Conservation (phyloP, 2,329 filamentous ascomycete genomes). For the Penicillium griseofulvum region DNA sequence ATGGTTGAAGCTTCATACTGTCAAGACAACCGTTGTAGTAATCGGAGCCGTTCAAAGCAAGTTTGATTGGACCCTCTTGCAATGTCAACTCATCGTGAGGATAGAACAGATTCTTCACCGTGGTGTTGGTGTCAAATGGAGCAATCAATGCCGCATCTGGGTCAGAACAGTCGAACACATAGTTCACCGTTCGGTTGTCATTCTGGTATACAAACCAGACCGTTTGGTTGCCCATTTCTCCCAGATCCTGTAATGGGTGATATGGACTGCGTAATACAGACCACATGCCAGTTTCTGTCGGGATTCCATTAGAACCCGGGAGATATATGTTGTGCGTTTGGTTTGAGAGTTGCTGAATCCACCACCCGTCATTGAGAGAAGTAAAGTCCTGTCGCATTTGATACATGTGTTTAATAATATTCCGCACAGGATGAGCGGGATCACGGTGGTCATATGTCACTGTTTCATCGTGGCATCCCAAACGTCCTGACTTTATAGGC, state of each 20-base stretch:
- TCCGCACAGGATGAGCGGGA: constrained; percentile 60
- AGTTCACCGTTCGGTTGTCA: constrained; percentile 50
- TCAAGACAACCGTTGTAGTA: constrained; percentile 56
- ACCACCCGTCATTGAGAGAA: constrained; percentile 59
- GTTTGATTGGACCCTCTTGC: constrained; percentile 44
- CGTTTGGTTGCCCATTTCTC: constrained; percentile 45
- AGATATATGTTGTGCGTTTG: constrained; percentile 52
- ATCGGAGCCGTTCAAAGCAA: constrained; percentile 49
- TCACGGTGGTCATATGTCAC: constrained; percentile 63
- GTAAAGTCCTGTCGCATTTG: constrained; percentile 58
- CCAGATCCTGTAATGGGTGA: constrained; percentile 53
- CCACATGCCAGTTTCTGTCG: constrained; percentile 61
- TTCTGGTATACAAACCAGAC: constrained; percentile 49
- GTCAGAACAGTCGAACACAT: constrained; percentile 58
- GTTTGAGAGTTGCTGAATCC: constrained; percentile 56
- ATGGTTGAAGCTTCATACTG: constrained; percentile 53
- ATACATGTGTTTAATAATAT: constrained; percentile 62
- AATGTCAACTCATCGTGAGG: constrained; percentile 58
- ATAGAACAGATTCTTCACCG: constrained; percentile 62
- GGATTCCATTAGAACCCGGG: constrained; percentile 52
- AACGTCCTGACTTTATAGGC: constrained; percentile 53
- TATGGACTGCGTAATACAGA: constrained; percentile 55
- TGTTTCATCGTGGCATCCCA: constrained; percentile 57
- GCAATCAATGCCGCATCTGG: constrained; percentile 53
- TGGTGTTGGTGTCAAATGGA: constrained; percentile 54